A percentile compares a stretch with the other conserved stretches of the same genome.
These are phyloP conservation scores for Russula foetens DNA, from an alignment of 768 basidiomycete genomes.

Conservation along the genomic window DNA sequence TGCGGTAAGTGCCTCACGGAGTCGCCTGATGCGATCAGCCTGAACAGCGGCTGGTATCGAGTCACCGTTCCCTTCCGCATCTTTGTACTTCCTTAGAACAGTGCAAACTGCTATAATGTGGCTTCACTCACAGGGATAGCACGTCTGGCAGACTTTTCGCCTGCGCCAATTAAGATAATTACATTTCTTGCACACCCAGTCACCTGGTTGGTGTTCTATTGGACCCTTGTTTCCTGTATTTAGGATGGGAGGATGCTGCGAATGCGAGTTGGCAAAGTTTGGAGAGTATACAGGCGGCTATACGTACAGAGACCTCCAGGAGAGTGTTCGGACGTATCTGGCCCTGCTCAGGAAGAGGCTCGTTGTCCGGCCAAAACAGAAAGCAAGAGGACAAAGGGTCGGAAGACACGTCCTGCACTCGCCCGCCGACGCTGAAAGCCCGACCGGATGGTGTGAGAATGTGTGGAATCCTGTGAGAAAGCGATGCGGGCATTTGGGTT, in stretches of 20 bases:
- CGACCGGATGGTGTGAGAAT: constrained; percentile 79
- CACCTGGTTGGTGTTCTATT: constrained; percentile 63
- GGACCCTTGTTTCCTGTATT: constrained; percentile 87
- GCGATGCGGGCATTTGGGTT: constrained; percentile 12
- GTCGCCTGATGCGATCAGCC: constrained; percentile 72
- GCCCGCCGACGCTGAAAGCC: constrained; percentile 66
- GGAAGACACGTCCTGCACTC: constrained; percentile 68
- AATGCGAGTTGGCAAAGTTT: constrained; percentile 10
- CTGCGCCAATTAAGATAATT: constrained; percentile 85
- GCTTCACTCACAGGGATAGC: constrained; percentile 60
- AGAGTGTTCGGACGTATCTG: constrained; percentile 58
- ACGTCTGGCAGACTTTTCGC: constrained; percentile 85
- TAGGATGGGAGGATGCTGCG: constrained; percentile 73
- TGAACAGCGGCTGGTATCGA: constrained; percentile 81
- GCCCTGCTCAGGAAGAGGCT: constrained; percentile 70
- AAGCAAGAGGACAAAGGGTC: constrained; percentile 69
- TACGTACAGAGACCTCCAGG: constrained; percentile 45
- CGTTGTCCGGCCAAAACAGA: constrained; percentile 91
- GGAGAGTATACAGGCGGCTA: not conserved
- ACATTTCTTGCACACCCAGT: constrained; percentile 69
- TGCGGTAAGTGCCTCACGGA: constrained; percentile 54
- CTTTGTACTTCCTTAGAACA: constrained; percentile 29
- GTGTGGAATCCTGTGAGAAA: constrained; percentile 25
- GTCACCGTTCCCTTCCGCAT: constrained; percentile 84
- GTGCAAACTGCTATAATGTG: not conserved